phyloP scores from a whole-genome alignment of 176 grass and related monocot genomes.

The Cenchrus americanus region DNA sequence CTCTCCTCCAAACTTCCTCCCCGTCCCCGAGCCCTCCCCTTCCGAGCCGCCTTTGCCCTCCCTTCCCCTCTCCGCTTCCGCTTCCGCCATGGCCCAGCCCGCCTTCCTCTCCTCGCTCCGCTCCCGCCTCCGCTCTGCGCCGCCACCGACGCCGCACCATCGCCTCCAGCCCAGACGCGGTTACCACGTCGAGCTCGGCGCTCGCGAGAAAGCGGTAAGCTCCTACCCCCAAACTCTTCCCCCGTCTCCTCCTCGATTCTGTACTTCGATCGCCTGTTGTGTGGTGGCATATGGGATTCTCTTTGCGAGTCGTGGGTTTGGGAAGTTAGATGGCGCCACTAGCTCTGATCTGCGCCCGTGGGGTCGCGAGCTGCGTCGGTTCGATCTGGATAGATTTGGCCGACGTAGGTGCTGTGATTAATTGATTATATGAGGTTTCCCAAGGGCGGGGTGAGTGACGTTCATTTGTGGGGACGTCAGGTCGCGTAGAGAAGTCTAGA shows the following conservation, averaged over 20 bases:
- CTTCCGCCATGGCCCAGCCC: slow-evolving; percentile 54
- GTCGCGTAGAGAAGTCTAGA: too few relatives aligned
- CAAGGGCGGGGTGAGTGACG: not conserved
- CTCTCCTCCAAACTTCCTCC: not conserved
- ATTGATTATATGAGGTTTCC: not conserved
- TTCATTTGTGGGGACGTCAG: not conserved
- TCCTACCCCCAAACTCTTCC: not conserved
- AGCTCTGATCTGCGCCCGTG: not conserved
- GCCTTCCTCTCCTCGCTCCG: slow-evolving; percentile 56
- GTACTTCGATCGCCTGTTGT: not conserved
- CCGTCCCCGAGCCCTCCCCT: not conserved
- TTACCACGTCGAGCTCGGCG: slow-evolving; percentile 80
- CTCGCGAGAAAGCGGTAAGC: slow-evolving; percentile 78
- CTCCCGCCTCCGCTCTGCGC: slow-evolving; percentile 39
- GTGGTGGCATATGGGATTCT: not conserved
- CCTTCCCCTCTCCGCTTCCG: not conserved
- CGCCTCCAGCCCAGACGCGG: slow-evolving; percentile 52
- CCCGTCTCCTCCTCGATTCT: not conserved
- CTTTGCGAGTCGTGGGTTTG: too few relatives aligned
- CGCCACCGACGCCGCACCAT: not conserved
- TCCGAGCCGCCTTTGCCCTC: not conserved
- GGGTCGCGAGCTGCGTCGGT: not conserved
- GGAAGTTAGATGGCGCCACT: not conserved
- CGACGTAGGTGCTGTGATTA: not conserved
- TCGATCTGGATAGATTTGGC: slow-evolving; percentile 5